These are phyloP conservation scores for Artemisia tridentata DNA, from an alignment of 129 eudicot genomes.

Conservation along the genomic window DNA sequence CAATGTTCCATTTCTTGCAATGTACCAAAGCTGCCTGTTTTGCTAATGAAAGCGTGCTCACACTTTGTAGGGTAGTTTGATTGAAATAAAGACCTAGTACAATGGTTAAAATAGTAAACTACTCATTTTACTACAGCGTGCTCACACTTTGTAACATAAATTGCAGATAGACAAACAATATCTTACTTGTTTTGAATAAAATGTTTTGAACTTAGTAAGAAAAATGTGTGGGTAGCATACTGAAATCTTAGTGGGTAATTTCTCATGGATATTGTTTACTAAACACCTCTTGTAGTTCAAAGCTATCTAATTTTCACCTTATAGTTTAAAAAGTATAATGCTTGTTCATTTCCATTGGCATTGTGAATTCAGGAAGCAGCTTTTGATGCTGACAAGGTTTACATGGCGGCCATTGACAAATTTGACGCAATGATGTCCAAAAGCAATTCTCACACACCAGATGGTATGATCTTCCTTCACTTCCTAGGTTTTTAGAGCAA, in stretches of 20 bases:
- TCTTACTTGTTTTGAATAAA: neutral
- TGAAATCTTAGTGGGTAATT: neutral
- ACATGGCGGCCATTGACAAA: constrained; percentile 94
- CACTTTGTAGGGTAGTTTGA: neutral
- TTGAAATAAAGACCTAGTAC: neutral
- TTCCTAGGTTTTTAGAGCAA: neutral
- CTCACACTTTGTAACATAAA: neutral
- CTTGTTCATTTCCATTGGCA: neutral
- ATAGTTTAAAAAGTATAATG: neutral
- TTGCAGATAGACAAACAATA: neutral
- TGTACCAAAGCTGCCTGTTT: neutral
- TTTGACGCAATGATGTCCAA: constrained; percentile 96
- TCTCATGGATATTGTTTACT: neutral
- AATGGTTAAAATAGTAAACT: neutral
- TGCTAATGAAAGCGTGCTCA: neutral
- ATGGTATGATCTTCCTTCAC: constrained; percentile 49
- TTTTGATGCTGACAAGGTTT: constrained; percentile 90
- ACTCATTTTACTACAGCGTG: neutral
- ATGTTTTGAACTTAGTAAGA: neutral
- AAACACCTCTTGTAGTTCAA: neutral
- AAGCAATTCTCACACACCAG: constrained; percentile 87
- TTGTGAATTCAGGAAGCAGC: constrained; percentile 72
- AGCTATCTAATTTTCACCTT: neutral
- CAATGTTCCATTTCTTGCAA: neutral
- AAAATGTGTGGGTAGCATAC: neutral